Evolutionary conservation across 352 stramenopile genomes (phyloP), one percentile per base, ranked within the genome.

Genomic region (Phytophthora cryptogea): DNA sequence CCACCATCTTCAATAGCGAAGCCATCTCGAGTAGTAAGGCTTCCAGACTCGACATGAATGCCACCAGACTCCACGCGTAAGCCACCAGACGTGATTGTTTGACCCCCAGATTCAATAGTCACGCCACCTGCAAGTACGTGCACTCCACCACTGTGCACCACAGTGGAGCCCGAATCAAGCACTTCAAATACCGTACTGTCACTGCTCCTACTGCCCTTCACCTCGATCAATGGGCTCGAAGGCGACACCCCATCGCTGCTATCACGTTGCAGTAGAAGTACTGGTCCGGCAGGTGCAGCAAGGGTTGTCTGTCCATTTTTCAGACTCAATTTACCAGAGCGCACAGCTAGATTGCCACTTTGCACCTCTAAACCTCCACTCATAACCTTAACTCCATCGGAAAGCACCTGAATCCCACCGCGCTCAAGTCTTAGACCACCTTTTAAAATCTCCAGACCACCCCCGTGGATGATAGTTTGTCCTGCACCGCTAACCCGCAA

Each of bases 1-100:
- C 82, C 82, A 13, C 82, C 82, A n/a, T 88, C 68, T 54, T 84
- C 51, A 23, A 92, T 85, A 5, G 50, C 54, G 47, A 91, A 86
- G 32, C 81, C 81, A 39, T 83, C 79, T 13, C 54, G 53, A 0
- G 78, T 85, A 8, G 68, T 88, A n/a, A 90, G 41, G 6, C 62
- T 59, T 7, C 80, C 80, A 1, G 59, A 75, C 26, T 83, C 70
- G 40, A 93, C 76, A 16, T 77, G 54, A 8, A 89, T 60, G 1
- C 80, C 84, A 3, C 82, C 82, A 16, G 73, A 78, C 45, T 80
- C 69, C 26, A 91, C 72, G 3, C 55, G 59, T 11, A 93, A 64
- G 7, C 81, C 81, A 2, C 81, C 81, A 8, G 80, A 87, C 1
- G 67, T 58, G 53, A 93, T 89, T 3, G 61, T 70, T 53, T 88